Conservation (phyloP, 352 stramenopile species). For the Phytophthora lateralis region DNA sequence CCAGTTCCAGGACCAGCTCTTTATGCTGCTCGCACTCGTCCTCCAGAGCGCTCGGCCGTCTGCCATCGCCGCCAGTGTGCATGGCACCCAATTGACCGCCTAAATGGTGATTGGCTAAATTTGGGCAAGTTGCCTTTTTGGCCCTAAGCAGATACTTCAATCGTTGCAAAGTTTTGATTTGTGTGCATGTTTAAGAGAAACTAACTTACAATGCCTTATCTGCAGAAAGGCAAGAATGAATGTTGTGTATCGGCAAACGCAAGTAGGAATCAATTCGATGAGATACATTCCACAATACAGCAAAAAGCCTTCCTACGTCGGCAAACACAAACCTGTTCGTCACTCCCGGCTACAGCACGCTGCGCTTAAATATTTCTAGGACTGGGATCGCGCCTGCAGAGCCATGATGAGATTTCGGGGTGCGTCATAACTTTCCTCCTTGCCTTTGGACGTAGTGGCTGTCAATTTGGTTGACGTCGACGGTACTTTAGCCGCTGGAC, state of each 20-base stretch:
- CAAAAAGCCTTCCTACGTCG: slow-evolving; percentile 2
- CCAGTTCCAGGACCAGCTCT: not conserved
- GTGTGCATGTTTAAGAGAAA: too few relatives aligned
- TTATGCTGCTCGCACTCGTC: slow-evolving; percentile 9
- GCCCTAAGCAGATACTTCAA: not conserved
- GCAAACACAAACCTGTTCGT: slow-evolving; percentile 1
- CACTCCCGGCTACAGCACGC: slow-evolving; percentile 3
- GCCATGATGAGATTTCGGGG: slow-evolving; percentile 33
- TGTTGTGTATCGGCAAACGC: too few relatives aligned
- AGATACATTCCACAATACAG: slow-evolving; percentile 29
- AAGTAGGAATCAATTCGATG: not conserved
- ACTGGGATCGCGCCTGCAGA: slow-evolving; percentile 29
- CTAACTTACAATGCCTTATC: too few relatives aligned
- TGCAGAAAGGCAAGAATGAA: too few relatives aligned
- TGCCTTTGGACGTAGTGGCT: slow-evolving; percentile 8
- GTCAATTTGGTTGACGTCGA: slow-evolving; percentile 2
- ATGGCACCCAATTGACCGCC: not conserved
- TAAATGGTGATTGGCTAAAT: slow-evolving; percentile 6
- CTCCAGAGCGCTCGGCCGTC: not conserved
- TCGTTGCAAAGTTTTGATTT: too few relatives aligned
- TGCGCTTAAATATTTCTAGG: slow-evolving; percentile 35
- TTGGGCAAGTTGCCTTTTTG: not conserved
- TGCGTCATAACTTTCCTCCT: slow-evolving; percentile 30
- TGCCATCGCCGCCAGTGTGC: not conserved
- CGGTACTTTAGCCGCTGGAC: slow-evolving; percentile 6